Percentiles rank a stretch among this genome's conserved stretches.
These are phyloP conservation scores for Vitis rupestris DNA, from an alignment of 164 flowering plant genomes.

Conservation along the genomic window DNA sequence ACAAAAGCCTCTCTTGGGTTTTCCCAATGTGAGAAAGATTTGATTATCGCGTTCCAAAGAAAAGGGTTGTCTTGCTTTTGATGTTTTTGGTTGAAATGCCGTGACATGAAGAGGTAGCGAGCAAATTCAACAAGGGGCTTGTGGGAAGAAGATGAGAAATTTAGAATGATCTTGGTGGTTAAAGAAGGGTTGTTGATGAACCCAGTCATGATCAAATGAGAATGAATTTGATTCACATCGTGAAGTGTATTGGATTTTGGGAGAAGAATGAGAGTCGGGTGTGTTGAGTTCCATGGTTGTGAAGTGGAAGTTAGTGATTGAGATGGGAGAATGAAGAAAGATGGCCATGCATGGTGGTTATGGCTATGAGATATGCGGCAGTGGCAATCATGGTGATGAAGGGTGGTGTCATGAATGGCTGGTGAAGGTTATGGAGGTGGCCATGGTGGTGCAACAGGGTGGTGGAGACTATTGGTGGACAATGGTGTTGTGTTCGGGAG, in stretches of 20 bases:
- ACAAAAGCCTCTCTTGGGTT: conserved; percentile 39
- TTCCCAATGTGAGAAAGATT: conserved; percentile 49
- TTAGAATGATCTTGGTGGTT: conserved; percentile 45
- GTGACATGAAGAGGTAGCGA: conserved; percentile 43
- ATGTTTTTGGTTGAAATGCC: conserved; percentile 3
- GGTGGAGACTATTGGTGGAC: too few species aligned
- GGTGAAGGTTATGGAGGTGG: too few species aligned
- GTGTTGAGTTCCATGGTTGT: conserved; percentile 54
- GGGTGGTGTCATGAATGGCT: too few species aligned
- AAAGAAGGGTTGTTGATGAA: conserved; percentile 35
- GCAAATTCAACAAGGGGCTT: conserved; percentile 48
- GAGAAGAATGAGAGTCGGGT: conserved; percentile 37
- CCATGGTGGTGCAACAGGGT: too few species aligned
- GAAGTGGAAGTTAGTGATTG: conserved; percentile 8
- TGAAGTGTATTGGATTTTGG: conserved; percentile 40
- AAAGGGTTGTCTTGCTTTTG: conserved; percentile 30
- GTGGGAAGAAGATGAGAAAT: conserved; percentile 43
- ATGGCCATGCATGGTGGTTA: too few species aligned
- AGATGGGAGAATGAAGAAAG: too few species aligned
- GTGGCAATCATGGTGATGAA: too few species aligned
- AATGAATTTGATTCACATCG: conserved; percentile 60
- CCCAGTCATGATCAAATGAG: conserved; percentile 57
- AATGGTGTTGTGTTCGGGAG: too few species aligned
- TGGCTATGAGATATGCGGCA: too few species aligned
- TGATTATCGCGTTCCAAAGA: conserved; percentile 62